Base-by-base conservation (phyloP, 129 eudicot genomes). In the Oenanthe sinensis region DNA sequence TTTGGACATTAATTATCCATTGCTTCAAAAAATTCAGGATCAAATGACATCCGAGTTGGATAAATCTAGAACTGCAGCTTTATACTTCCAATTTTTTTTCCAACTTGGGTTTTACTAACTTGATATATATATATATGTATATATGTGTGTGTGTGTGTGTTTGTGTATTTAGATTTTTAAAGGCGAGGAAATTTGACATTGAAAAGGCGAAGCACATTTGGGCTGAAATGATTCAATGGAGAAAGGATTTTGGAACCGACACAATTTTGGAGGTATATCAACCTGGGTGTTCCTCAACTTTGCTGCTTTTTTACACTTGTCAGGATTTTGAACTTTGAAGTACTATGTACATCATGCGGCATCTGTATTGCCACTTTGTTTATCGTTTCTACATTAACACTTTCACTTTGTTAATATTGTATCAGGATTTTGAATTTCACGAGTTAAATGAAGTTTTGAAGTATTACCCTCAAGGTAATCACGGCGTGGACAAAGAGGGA, bases 401-500 rank as follows among this genome's bases (percentile, higher is more conserved):
- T 54, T 28, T 79, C 40, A 65, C 78, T 36, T 75, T 54, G 49
- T 75, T 71, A 54, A 75, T 79, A 22, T 58, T 70, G 40, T 42
- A 67, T 77, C 88, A 93, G 97, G 98, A 94, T 33, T 94, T 94
- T 79, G 97, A 94, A 68, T 94, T 88, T 82, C 79, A 91, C 78
- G 98, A 94, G 87, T 76, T 89, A 81, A 84, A 87, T 77, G 98
- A 94, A 72, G 98, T 94, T 75, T 65, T 94, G 82, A 91, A 91
- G 81, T 88, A 91, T 69, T 94, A 94, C 79, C 98, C 98, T 5
- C 98, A 93, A 79, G 97, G 98, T 47, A 85, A 91, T 88, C 98
- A 93, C 83, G 97, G 98, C 15, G 94, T 93, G 68, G 98, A 93
- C 79, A 93, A 93, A 84, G 93, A 87, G 75, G 98, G 98, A 65